Evolutionary conservation across 805 yeast species (phyloP), one percentile per base, ranked within the genome.

Genomic region (Zygotorulaspora danielsina): DNA sequence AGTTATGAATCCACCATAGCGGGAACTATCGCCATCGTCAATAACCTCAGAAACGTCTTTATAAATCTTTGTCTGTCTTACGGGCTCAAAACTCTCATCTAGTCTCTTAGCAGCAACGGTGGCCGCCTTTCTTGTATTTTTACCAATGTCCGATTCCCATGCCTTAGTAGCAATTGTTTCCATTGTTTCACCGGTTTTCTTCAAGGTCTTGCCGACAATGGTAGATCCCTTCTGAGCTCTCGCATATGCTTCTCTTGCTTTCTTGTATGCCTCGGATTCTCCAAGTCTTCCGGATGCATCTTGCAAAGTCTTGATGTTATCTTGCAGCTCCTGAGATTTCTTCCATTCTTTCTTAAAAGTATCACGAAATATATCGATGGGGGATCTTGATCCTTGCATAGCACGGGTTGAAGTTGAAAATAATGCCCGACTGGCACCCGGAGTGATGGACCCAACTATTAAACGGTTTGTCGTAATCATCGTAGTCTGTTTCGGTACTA

Each of bases 271-370:
- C 39, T 88, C 96, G 35, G 93, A 81, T 53, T 93, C 97, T 21
- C 95, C 86, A 62, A 93, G 75, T 54, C 88, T 79, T 28, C 96
- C 97, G 3, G 97, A 86, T 51, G 94, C 97, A 65, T 89, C 96
- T 61, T 87, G 95, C 39, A 93, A 73, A 11, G 96, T 95, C 65
- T 90, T 93, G 59, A 93, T 87, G 54, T 88, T 87, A 40, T 86
- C 88, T 57, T 89, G 94, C 44, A 93, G 73, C 62, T 93, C 97
- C 57, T 76, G 75, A 36, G 88, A 81, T 63, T 93, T 90, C 61
- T 83, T 80, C 81, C 96, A 89, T 67, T 93, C 99, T 43, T 73
- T 72, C 58, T 76, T 81, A 70, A 93, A 93, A 0, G 97, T 90
- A 47, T 93, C 94, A 49, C 87, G 78, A 63, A 93, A 93, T 40